Conservation (phyloP, 306 rosid species). For the Medicago truncatula region MtrunA17r5.0-ANR NC_053045.1:1660501-1661000, state of each 20-base stretch:
- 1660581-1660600: slow-evolving; percentile 41
- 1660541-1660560: slow-evolving; percentile 26
- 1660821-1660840: slow-evolving; percentile 54
- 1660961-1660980: slow-evolving; percentile 73
- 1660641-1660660: slow-evolving; percentile 95
- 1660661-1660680: slow-evolving; percentile 74
- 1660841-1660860: slow-evolving; percentile 60
- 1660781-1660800: slow-evolving; percentile 83
- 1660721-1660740: slow-evolving; percentile 19
- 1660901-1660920: slow-evolving; percentile 35
- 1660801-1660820: slow-evolving; percentile 57
- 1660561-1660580: slow-evolving; percentile 32
- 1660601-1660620: slow-evolving; percentile 94
- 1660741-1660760: slow-evolving; percentile 39
- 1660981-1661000: slow-evolving; percentile 98
- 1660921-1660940: neutral
- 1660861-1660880: slow-evolving; percentile 77
- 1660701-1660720: slow-evolving; percentile 3
- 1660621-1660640: slow-evolving; percentile 97
- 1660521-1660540: slow-evolving; percentile 30
- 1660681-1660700: slow-evolving; percentile 73
- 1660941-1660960: slow-evolving; percentile 39
- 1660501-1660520: slow-evolving; percentile 28
- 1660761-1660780: slow-evolving; percentile 41
- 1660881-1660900: slow-evolving; percentile 93